Base-by-base conservation (phyloP, 805 yeast species). In the Wickerhamomyces ciferrii region DNA sequence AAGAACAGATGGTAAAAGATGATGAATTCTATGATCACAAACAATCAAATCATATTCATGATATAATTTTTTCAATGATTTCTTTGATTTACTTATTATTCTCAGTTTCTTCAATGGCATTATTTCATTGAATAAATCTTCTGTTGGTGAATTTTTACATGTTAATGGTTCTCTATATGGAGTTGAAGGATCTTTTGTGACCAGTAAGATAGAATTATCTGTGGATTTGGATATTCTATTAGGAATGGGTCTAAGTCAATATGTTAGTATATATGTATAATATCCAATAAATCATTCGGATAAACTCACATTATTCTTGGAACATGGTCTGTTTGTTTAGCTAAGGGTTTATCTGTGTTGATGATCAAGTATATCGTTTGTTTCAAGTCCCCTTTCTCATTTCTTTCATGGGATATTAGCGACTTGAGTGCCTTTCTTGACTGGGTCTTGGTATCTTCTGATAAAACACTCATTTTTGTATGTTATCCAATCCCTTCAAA, bases 161-260 rank as follows among this genome's bases (percentile, higher is more conserved):
- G 71, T 68, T 5, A 86, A 60, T 5, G 73, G 70, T 11, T 68
- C 69, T 32, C 81, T 69, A 55, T 79, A 86, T 7, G 72, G 69
- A 5, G 76, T 68, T 5, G 83, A 76, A 1, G 92, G 91, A 57
- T 87, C 94, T 52, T 84, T 86, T 9, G 92, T 84, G 14, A 88
- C 72, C 18, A 88, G 68, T 4, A 86, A 59, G 5, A 85, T 73
- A 20, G 79, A 67, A 43, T 75, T 67, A 19, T 75, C 74, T 19
- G 73, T 72, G 2, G 78, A 60, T 46, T 70, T 71, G 44, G 73
- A 75, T 46, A 84, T 61, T 51, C 76, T 73, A 52, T 75, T 67
- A 0, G 78, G 71, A 13, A 85, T 52, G 4, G 88, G 86, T 21
- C 59, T 59, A 45, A 19, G 6, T 27, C n/a, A n/a, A 9, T 29